phyloP scores from a whole-genome alignment of 306 rosid genomes.

The Fragaria iinumae region DNA sequence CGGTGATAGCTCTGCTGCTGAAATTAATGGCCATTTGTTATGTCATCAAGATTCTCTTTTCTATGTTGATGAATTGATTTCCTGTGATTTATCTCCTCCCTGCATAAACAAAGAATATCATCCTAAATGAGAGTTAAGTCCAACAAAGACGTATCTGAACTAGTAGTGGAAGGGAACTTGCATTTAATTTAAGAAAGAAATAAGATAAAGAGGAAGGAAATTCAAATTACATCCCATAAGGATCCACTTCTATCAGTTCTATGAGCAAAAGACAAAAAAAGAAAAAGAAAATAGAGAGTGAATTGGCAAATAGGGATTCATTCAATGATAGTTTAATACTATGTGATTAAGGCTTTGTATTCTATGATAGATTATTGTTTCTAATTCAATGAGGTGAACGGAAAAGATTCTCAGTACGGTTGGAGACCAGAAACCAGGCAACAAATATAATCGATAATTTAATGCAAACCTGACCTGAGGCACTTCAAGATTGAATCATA shows the following conservation, averaged over 20 bases:
- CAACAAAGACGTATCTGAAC: not conserved
- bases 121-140: not conserved
- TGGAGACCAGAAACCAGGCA: not conserved
- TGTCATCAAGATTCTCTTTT: conserved; percentile 42
- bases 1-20: not conserved
- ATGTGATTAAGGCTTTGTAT: not conserved
- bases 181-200: not conserved
- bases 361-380: not conserved
- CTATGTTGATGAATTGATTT: conserved; percentile 46
- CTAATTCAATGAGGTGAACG: conserved; percentile 1
- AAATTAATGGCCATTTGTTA: conserved; percentile 49
- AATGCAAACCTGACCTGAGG: conserved; percentile 87
- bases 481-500: conserved; percentile 65
- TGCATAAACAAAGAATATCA: conserved; percentile 40
- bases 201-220: not conserved
- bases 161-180: not conserved
- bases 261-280: not conserved
- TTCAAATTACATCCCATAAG: conserved; percentile 1
- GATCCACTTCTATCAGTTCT: not conserved
- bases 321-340: not conserved
- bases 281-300: not conserved
- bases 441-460: conserved; percentile 15
- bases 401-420: not conserved
- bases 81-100: conserved; percentile 56
- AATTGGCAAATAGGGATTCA: not conserved